Evolutionary conservation across 345 rosid genomes (phyloP), one percentile per base, ranked within the genome.

Genomic region (Eucalyptus sideroxylon): DNA sequence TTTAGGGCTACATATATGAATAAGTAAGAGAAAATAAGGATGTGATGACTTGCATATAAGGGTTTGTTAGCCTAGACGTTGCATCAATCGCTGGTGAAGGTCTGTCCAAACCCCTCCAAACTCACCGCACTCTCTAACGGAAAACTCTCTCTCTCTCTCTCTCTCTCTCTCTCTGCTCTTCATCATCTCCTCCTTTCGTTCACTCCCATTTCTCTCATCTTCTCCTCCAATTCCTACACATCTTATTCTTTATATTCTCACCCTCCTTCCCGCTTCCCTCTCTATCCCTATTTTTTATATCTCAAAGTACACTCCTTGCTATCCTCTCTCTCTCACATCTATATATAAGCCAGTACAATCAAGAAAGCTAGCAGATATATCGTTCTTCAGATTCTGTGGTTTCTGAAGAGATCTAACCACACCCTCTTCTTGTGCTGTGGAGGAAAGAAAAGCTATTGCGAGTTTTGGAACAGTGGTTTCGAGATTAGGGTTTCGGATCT

Each of bases 11-110:
- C 27, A 87, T 89, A 16, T 50, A 62, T 51, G 45, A 50, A 44
- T 53, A 40, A 49, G 34, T 49, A n/a, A 21, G 26, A 11, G 27
- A 27, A 37, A 50, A 49, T 26, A n/a, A 50, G 24, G 65, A 10
- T 37, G 51, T 8, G 56, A 77, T 77, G 83, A 77, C 83, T 77
- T 77, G 83, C 83, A 77, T 77, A 77, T 77, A 50, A 77, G 89
- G 42, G 62, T 87, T 49, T 88, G 89, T 88, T 88, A 88, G 89
- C 82, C 89, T 67, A 77, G 55, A 88, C 89, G 89, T 88, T 96
- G 91, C 90, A 85, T 89, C 90, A 85, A 86, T 88, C 87, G 62
- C 89, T 53, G 89, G 89, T 88, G 85, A 88, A 82, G 86, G 89
- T 88, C 89, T 80, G 89, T 88, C 89, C 89, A 88, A 88, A 88